These are phyloP conservation scores for Cytauxzoon felis DNA, from an alignment of 169 alveolate genomes.

Conservation along the genomic window DNA sequence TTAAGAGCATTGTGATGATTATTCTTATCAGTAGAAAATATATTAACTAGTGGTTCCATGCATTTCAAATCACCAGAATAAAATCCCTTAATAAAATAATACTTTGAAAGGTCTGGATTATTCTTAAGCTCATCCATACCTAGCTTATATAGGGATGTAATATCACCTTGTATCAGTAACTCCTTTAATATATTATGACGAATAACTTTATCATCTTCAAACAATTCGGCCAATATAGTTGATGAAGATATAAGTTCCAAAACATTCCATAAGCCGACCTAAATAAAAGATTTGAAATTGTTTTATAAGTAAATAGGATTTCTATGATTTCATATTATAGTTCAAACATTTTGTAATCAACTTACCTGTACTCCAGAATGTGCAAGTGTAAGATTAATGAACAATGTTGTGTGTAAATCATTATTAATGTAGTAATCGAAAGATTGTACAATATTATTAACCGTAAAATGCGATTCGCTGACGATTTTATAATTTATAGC, in stretches of 20 bases:
- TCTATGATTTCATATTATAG: no score
- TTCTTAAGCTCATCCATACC: conserved; percentile 20
- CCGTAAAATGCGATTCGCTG: conserved; percentile 15
- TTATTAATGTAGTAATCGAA: conserved; percentile 5
- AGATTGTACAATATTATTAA: not conserved
- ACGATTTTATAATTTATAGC: conserved; percentile 41
- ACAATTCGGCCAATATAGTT: no score
- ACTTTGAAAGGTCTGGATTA: conserved; percentile 15
- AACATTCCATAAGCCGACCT: conserved; percentile 20
- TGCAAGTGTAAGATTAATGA: conserved; percentile 21
- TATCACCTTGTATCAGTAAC: conserved; percentile 36
- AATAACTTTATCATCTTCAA: no score
- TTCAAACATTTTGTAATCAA: no score
- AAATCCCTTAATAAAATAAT: conserved; percentile 40
- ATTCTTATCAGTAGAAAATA: not conserved
- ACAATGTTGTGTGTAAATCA: conserved; percentile 15
- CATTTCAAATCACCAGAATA: conserved; percentile 55
- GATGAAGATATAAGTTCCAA: not conserved
- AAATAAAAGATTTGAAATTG: not conserved
- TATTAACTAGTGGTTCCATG: conserved; percentile 24
- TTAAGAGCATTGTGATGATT: conserved; percentile 27
- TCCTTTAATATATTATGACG: no score
- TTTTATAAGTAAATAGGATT: no score
- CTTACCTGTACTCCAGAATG: conserved; percentile 41
- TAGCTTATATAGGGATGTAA: conserved; percentile 6